phyloP scores from a whole-genome alignment of 2,329 filamentous ascomycete species.

The Fusarium dimerum region DNA sequence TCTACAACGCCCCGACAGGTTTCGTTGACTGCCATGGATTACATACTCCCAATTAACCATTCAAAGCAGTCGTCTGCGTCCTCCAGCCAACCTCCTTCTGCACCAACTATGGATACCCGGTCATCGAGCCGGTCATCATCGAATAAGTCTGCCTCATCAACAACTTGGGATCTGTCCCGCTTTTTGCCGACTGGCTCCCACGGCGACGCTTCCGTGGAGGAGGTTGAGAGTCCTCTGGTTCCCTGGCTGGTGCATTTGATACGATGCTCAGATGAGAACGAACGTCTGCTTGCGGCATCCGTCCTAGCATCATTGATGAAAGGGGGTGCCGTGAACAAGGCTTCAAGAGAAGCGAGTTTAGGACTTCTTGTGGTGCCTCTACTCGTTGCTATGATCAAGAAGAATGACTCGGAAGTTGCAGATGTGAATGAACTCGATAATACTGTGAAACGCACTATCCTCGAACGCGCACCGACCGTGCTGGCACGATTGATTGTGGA shows the following conservation, averaged over 20 bases:
- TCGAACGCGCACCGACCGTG: conserved; percentile 72
- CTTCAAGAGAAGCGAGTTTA: conserved; percentile 61
- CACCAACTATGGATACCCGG: conserved; percentile 27
- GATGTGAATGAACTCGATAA: conserved; percentile 41
- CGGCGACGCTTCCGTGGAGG: conserved; percentile 46
- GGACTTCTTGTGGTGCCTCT: conserved; percentile 70
- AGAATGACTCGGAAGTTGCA: conserved; percentile 46
- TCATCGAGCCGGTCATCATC: conserved; percentile 31
- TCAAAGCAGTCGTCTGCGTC: conserved; percentile 29
- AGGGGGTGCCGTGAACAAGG: conserved; percentile 64
- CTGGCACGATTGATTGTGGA: conserved; percentile 79
- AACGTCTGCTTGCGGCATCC: conserved; percentile 68
- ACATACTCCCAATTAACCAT: conserved; percentile 54
- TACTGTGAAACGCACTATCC: conserved; percentile 43
- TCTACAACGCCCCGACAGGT: conserved; percentile 47
- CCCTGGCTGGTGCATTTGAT: conserved; percentile 71
- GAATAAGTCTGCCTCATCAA: conserved; percentile 30
- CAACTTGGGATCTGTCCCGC: conserved; percentile 36
- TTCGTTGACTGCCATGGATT: conserved; percentile 52
- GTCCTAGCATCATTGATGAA: conserved; percentile 71
- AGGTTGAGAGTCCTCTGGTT: conserved; percentile 69
- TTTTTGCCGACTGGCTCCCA: conserved; percentile 28
- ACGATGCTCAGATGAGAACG: conserved; percentile 56
- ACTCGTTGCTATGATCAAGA: conserved; percentile 62
- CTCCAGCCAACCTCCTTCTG: conserved; percentile 14